Percentiles rank a stretch among this genome's conserved stretches.
phyloP scores from a whole-genome alignment of 2,329 filamentous ascomycete species.

The Diplodia seriata region DNA sequence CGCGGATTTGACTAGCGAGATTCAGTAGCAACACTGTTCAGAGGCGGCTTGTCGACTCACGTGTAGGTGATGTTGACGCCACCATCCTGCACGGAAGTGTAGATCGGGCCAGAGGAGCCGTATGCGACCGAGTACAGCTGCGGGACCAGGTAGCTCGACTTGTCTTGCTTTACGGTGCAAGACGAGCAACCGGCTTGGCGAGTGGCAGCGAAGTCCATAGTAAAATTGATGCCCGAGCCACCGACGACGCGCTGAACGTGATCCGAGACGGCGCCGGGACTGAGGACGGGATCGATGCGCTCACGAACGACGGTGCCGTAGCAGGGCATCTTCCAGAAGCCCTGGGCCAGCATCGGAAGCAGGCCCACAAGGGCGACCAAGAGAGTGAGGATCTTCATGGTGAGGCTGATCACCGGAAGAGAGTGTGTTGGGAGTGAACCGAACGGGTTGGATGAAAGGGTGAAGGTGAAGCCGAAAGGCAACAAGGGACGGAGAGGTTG shows the following conservation, averaged over 20 bases:
- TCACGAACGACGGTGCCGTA: constrained; percentile 65
- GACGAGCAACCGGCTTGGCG: constrained; percentile 11
- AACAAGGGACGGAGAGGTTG: not conserved
- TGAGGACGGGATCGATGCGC: constrained; percentile 72
- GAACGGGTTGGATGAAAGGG: not conserved
- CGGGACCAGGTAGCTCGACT: constrained; percentile 49
- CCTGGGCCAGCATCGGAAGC: not conserved
- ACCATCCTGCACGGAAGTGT: not conserved
- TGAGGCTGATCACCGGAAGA: not conserved
- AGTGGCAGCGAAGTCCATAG: constrained; percentile 37
- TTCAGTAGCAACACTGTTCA: constrained; percentile 41
- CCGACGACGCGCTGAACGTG: constrained; percentile 38
- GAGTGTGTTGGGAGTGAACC: not conserved
- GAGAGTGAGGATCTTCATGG: not conserved
- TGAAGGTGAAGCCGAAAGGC: not conserved
- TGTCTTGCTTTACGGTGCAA: constrained; percentile 64
- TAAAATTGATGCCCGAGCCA: constrained; percentile 37
- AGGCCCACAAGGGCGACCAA: not conserved
- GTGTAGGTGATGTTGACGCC: constrained; percentile 5
- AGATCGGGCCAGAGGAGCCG: constrained; percentile 27
- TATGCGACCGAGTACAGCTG: constrained; percentile 42
- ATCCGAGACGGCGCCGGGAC: constrained; percentile 58
- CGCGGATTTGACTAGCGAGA: constrained; percentile 7
- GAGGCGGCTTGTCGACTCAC: constrained; percentile 6
- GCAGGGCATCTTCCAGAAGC: constrained; percentile 45